Percentiles rank a stretch among this genome's conserved stretches.
These are phyloP conservation scores for Calophaca sinica DNA, from an alignment of 306 rosid genomes.

Conservation along the genomic window DNA sequence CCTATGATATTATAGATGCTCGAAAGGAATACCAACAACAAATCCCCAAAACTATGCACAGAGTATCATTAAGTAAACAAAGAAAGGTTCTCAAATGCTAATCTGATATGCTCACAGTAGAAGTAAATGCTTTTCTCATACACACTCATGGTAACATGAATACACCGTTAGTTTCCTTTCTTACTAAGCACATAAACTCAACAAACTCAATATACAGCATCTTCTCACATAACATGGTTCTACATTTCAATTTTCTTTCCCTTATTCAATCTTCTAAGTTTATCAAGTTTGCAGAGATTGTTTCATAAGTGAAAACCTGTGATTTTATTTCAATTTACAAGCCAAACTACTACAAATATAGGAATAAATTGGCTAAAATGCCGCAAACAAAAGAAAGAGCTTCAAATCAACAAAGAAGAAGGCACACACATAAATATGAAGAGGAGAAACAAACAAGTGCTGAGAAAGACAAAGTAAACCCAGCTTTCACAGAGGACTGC, in stretches of 20 bases:
- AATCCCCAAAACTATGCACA: not conserved
- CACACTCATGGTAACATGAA: not conserved
- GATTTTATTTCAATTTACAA: too few species aligned
- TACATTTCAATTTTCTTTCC: too few species aligned
- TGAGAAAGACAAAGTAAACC: conserved; percentile 81
- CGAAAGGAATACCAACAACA: not conserved
- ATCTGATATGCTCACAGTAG: not conserved
- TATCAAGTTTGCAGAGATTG: too few species aligned
- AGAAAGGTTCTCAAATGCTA: not conserved
- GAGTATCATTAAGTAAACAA: not conserved
- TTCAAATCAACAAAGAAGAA: not conserved
- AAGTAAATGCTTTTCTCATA: not conserved
- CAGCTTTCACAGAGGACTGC: too few species aligned
- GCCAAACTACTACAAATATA: not conserved
- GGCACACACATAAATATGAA: not conserved
- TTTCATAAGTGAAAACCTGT: too few species aligned
- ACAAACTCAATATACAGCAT: too few species aligned
- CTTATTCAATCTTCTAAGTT: too few species aligned
- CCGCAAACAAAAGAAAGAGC: too few species aligned
- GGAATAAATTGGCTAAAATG: too few species aligned
- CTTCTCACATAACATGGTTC: not conserved
- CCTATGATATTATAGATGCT: not conserved
- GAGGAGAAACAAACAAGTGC: conserved; percentile 60
- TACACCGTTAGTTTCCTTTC: too few species aligned
- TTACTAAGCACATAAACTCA: too few species aligned